These are phyloP conservation scores for Penicillium frequentans DNA, from an alignment of 2,329 filamentous ascomycete genomes.

Conservation along the genomic window DNA sequence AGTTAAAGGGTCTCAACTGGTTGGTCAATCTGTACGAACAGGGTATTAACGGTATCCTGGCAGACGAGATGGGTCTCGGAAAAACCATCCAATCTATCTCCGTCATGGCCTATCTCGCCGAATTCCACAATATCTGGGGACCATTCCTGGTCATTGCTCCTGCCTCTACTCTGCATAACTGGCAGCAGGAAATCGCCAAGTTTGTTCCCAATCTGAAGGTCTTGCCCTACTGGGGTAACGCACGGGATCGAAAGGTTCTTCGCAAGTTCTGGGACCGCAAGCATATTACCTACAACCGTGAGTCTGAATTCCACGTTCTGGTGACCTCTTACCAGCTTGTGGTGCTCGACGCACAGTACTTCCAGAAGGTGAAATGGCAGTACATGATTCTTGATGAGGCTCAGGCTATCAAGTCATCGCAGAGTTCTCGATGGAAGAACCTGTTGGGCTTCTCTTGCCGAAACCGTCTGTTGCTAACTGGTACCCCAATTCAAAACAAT, in stretches of 20 bases:
- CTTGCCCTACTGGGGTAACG: constrained; percentile 94
- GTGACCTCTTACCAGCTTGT: constrained; percentile 97
- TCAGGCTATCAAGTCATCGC: constrained; percentile 97
- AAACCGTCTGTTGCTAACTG: constrained; percentile 88
- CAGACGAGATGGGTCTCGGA: constrained; percentile 98
- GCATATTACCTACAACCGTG: constrained; percentile 90
- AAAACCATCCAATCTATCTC: constrained; percentile 99
- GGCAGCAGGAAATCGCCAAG: constrained; percentile 95
- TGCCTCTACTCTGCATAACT: constrained; percentile 95
- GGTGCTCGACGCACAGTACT: constrained; percentile 93
- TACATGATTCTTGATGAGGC: constrained; percentile 99
- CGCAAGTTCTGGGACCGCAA: constrained; percentile 99
- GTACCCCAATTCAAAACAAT: constrained; percentile 98
- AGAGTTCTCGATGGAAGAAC: constrained; percentile 96
- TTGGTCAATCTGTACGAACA: constrained; percentile 98
- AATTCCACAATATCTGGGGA: constrained; percentile 97
- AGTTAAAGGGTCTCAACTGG: constrained; percentile 99
- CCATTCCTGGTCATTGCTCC: constrained; percentile 96
- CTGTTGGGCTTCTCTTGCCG: constrained; percentile 91
- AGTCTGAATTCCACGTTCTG: constrained; percentile 92
- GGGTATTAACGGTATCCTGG: constrained; percentile 98
- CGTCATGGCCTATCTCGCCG: constrained; percentile 97
- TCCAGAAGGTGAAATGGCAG: constrained; percentile 99
- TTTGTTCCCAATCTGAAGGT: constrained; percentile 96
- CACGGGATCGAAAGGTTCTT: constrained; percentile 89